Evolutionary conservation across 2,329 filamentous ascomycete species (phyloP).

Genomic region (Sclerotinia sclerotiorum): DNA sequence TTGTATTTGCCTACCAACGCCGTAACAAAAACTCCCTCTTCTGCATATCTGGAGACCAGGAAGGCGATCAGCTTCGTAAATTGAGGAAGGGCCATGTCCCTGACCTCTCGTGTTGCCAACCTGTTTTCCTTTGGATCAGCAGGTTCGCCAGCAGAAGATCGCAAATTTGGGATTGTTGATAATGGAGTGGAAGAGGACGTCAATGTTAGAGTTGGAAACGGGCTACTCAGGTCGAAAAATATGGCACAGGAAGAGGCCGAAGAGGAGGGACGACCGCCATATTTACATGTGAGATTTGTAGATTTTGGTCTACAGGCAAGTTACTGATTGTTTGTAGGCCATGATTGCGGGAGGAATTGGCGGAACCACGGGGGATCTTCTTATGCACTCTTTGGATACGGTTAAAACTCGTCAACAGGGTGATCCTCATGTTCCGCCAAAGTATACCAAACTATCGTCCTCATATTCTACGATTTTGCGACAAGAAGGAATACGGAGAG

Average conservation of each 20-base stretch:
- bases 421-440: conserved; percentile 88
- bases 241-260: conserved; percentile 44
- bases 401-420: conserved; percentile 98
- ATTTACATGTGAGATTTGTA: conserved; percentile 54
- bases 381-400: conserved; percentile 98
- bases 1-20: conserved; percentile 11
- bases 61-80: conserved; percentile 23
- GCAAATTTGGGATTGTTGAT: conserved; percentile 40
- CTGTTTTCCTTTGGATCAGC: conserved; percentile 48
- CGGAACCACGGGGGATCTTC: conserved; percentile 89
- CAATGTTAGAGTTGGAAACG: conserved; percentile 39
- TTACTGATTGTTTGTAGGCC: conserved; percentile 54
- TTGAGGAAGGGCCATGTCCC: conserved; percentile 53
- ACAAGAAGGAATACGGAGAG: conserved; percentile 83
- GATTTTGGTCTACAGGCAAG: conserved; percentile 22
- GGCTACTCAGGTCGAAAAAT: conserved; percentile 31
- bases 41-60: neutral
- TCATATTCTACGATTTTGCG: conserved; percentile 92
- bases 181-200: conserved; percentile 41
- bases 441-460: conserved; percentile 84
- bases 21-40: neutral
- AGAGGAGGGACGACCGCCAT: conserved; percentile 59
- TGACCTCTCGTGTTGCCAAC: conserved; percentile 54
- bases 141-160: conserved; percentile 30
- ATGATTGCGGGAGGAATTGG: conserved; percentile 95